A percentile compares a stretch with the other conserved stretches of the same genome.
phyloP scores from a whole-genome alignment of 2,329 filamentous ascomycete genomes.

The Teratosphaeria zuluensis region DNA sequence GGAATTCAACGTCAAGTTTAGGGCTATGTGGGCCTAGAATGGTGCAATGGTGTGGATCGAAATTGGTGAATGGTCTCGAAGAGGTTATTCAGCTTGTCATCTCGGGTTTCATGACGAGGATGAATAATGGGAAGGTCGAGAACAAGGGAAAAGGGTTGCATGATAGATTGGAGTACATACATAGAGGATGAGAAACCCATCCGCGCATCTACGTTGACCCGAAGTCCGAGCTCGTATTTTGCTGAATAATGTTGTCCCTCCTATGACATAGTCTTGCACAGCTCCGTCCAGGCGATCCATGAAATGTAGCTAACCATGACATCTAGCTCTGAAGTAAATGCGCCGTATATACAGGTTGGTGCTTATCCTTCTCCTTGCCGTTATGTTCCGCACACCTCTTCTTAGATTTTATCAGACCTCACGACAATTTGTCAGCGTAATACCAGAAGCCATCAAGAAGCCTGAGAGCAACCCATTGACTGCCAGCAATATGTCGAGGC shows the following conservation, averaged over 20 bases:
- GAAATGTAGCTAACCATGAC: not conserved
- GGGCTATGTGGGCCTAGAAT: slow-evolving; percentile 48
- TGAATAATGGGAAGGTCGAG: not conserved
- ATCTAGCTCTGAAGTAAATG: not conserved
- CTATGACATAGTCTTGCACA: not conserved
- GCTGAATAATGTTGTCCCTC: not conserved
- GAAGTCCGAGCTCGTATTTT: no score
- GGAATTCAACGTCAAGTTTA: slow-evolving; percentile 57
- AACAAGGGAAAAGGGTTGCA: not conserved
- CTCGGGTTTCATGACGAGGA: not conserved
- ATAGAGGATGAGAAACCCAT: no score
- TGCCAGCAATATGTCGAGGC: slow-evolving; percentile 25
- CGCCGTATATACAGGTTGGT: slow-evolving; percentile 5
- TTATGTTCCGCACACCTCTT: slow-evolving; percentile 20
- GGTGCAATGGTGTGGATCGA: not conserved
- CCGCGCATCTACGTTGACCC: no score
- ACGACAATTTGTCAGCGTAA: slow-evolving; percentile 12
- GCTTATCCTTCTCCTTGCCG: slow-evolving; percentile 7
- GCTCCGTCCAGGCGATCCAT: not conserved
- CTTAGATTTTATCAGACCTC: slow-evolving; percentile 17
- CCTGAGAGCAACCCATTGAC: slow-evolving; percentile 1
- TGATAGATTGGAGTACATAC: no score
- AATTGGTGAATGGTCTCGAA: not conserved
- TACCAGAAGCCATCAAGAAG: slow-evolving; percentile 6
- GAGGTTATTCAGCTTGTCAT: not conserved